These are phyloP conservation scores for Plasmodiophora brassicae DNA, from an alignment of 208 protist species.

Conservation along the genomic window DNA sequence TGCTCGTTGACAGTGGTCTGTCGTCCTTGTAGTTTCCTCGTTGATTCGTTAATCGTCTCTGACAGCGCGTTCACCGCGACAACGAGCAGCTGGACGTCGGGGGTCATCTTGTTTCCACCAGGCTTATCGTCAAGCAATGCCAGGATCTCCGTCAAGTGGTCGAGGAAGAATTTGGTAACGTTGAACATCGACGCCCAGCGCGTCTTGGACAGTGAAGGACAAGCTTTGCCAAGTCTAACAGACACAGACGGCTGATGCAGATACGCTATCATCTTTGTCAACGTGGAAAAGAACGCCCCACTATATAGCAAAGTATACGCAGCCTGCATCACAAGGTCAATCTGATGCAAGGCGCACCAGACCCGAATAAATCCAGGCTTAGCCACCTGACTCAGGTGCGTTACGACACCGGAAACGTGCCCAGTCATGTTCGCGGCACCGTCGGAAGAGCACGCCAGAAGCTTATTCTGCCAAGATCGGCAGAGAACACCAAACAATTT, in stretches of 20 bases:
- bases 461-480: not conserved
- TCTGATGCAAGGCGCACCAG: slow-evolving; percentile 6
- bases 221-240: not conserved
- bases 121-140: not conserved
- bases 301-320: not conserved
- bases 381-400: not conserved
- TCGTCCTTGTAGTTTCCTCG: not conserved
- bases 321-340: not conserved
- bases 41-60: not conserved
- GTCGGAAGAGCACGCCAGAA: not conserved
- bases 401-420: not conserved
- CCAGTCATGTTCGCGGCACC: slow-evolving; percentile 6
- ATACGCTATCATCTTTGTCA: not conserved
- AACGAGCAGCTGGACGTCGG: not conserved
- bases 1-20: not conserved
- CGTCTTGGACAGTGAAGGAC: not conserved
- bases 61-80: not conserved
- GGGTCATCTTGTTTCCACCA: not conserved
- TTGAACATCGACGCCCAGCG: not conserved
- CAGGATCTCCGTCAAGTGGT: not conserved
- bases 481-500: not conserved
- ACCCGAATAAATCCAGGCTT: not conserved
- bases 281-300: not conserved
- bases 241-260: not conserved
- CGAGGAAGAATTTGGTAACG: not conserved